Percentiles rank a stretch among this genome's conserved stretches.
Conservation (phyloP, 177 flowering plant genomes). For the Vitis hybrid region DNA sequence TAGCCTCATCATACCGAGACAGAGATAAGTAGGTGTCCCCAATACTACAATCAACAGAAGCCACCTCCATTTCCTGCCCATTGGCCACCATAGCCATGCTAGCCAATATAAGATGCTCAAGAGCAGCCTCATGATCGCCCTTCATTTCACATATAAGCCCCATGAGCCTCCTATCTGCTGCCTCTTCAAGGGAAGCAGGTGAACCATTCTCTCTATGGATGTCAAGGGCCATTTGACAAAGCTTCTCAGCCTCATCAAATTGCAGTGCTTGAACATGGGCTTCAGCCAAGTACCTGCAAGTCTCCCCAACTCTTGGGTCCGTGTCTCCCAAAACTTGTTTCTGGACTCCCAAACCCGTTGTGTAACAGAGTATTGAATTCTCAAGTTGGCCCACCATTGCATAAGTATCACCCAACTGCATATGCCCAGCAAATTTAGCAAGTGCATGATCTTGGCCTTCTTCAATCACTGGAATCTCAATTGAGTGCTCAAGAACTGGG, state of each 20-base stretch:
- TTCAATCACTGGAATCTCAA: constrained; percentile 69
- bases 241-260: constrained; percentile 78
- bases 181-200: constrained; percentile 82
- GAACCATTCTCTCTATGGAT: constrained; percentile 72
- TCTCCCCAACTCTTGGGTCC: constrained; percentile 90
- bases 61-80: constrained; percentile 87
- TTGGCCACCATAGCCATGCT: constrained; percentile 95
- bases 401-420: constrained; percentile 94
- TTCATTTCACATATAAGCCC: constrained; percentile 89
- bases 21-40: constrained; percentile 87
- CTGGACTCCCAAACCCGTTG: constrained; percentile 70
- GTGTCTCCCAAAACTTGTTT: constrained; percentile 66
- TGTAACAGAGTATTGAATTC: constrained; percentile 66
- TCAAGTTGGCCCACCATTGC: constrained; percentile 90
- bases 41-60: constrained; percentile 85
- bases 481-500: constrained; percentile 72
- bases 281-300: constrained; percentile 89
- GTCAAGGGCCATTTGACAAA: constrained; percentile 83
- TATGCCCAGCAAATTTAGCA: constrained; percentile 87
- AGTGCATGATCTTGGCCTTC: constrained; percentile 86
- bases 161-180: constrained; percentile 94
- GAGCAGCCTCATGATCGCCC: constrained; percentile 89
- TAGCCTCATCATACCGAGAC: constrained; percentile 79
- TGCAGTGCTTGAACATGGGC: constrained; percentile 89
- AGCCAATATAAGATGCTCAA: constrained; percentile 93